phyloP scores from a whole-genome alignment of 306 rosid genomes.

The Castanospermum australe region DNA sequence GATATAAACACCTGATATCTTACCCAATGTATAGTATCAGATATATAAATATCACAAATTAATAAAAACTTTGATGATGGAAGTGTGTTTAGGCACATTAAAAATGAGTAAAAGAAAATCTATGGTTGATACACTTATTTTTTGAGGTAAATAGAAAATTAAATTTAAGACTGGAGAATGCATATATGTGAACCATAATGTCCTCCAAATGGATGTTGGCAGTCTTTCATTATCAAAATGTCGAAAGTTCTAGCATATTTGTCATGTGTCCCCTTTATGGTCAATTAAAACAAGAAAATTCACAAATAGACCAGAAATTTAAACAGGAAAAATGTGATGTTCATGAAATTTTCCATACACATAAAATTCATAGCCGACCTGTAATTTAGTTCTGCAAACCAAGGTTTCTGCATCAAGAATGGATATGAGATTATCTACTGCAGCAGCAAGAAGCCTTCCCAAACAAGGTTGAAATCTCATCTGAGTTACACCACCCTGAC shows the following conservation, averaged over 20 bases:
- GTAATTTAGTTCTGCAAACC: slow-evolving; percentile 47
- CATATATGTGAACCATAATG: neutral
- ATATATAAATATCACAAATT: neutral
- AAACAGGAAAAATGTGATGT: neutral
- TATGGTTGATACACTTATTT: neutral
- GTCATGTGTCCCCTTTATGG: neutral
- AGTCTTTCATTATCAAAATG: neutral
- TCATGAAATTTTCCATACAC: neutral
- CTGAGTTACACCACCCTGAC: slow-evolving; percentile 76
- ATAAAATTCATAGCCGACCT: slow-evolving; percentile 43
- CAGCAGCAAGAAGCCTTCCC: slow-evolving; percentile 79
- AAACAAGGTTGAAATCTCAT: slow-evolving; percentile 76
- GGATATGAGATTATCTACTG: slow-evolving; percentile 50
- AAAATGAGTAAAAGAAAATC: neutral
- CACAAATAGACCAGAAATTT: neutral
- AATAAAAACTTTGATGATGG: neutral
- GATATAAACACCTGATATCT: neutral
- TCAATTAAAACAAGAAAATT: slow-evolving; percentile 6
- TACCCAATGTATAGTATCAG: neutral
- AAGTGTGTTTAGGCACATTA: neutral
- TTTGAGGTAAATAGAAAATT: neutral
- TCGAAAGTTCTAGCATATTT: neutral
- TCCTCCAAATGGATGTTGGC: neutral
- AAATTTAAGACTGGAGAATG: neutral
- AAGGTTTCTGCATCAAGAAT: slow-evolving; percentile 65